Conservation (phyloP, 129 eudicot species). For the Mikania micrantha region DNA sequence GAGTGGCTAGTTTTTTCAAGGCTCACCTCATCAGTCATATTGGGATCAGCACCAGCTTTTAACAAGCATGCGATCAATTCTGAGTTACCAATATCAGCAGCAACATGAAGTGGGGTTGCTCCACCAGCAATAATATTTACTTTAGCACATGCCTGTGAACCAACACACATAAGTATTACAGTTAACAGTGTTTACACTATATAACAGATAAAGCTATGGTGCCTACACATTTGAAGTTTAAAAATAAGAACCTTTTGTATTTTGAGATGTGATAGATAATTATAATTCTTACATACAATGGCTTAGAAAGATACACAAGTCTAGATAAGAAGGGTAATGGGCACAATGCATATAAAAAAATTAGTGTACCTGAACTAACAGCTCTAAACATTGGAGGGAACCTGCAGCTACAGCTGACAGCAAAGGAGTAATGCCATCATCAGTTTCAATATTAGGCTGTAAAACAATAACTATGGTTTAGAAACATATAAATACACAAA, state of each 20-base stretch:
- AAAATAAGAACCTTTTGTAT: not conserved
- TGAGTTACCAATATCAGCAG: conserved; percentile 73
- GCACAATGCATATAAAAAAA: too few species aligned
- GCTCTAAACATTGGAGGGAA: conserved; percentile 70
- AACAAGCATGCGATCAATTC: conserved; percentile 64
- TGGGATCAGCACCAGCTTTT: conserved; percentile 81
- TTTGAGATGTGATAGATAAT: not conserved
- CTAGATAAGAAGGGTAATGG: not conserved
- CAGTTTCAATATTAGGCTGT: conserved; percentile 92
- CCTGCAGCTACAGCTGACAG: conserved; percentile 93
- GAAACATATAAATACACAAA: not conserved
- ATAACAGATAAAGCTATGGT: not conserved
- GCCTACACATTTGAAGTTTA: not conserved
- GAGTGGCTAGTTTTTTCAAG: not conserved
- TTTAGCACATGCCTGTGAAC: conserved; percentile 69
- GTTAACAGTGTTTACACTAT: too few species aligned
- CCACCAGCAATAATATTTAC: conserved; percentile 88
- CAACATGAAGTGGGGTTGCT: conserved; percentile 86
- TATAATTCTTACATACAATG: not conserved
- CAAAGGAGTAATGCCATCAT: conserved; percentile 82
- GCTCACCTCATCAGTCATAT: conserved; percentile 77
- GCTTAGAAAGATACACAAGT: not conserved
- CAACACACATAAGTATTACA: not conserved
- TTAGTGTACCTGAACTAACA: conserved; percentile 59
- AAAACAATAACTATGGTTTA: conserved; percentile 16